phyloP scores from a whole-genome alignment of 176 grass and related monocot species.

The Dendrocalamus sinicus region DNA sequence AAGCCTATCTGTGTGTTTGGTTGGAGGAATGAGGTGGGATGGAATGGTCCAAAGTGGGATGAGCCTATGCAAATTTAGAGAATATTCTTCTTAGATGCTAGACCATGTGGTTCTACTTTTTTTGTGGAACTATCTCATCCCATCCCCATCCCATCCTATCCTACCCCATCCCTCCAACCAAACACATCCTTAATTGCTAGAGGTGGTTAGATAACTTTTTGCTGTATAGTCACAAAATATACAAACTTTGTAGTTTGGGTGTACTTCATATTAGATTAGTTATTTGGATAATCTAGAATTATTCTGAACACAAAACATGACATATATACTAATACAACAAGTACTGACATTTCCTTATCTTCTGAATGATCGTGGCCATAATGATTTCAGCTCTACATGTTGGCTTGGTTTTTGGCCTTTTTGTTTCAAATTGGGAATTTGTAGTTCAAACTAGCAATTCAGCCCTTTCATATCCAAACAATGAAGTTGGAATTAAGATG shows the following conservation, averaged over 20 bases:
- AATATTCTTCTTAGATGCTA: too few species aligned
- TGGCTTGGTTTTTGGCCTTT: conserved; percentile 74
- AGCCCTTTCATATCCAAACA: conserved; percentile 44
- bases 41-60: too few species aligned
- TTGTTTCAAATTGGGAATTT: conserved; percentile 88
- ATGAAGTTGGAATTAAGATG: conserved; percentile 48
- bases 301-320: conserved; percentile 14
- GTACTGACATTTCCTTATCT: conserved; percentile 43
- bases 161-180: too few species aligned
- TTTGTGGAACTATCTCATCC: too few species aligned
- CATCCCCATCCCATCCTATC: too few species aligned
- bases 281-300: not conserved
- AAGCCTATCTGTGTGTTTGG: too few species aligned
- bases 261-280: conserved; percentile 8
- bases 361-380: conserved; percentile 71
- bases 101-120: too few species aligned
- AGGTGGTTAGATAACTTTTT: not conserved
- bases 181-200: conserved; percentile 6
- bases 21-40: too few species aligned
- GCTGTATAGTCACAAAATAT: not conserved
- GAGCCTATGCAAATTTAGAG: too few species aligned
- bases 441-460: conserved; percentile 67
- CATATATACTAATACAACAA: not conserved
- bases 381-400: conserved; percentile 69
- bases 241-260: not conserved